Conservation (phyloP, 106 monocot species). For the Xerophyta viscosa region DNA sequence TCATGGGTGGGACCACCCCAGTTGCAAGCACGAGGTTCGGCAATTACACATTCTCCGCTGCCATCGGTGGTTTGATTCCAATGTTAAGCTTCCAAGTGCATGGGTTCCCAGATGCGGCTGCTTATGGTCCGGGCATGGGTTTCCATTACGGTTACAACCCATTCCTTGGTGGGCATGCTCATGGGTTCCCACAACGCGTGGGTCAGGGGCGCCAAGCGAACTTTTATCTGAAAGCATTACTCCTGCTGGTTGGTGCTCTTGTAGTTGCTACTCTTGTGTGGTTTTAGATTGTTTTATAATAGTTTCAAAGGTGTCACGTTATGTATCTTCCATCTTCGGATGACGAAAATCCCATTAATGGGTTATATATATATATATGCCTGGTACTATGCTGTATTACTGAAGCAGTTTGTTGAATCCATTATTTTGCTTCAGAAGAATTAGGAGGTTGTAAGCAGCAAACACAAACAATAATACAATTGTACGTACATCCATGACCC, state of each 20-base stretch:
- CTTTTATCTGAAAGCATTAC: conserved; percentile 29
- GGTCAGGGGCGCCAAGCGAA: conserved; percentile 31
- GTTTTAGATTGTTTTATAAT: conserved; percentile 13
- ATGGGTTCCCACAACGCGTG: conserved; percentile 27
- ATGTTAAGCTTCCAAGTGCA: conserved; percentile 56
- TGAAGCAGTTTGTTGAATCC: no score
- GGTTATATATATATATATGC: no score
- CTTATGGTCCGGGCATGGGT: conserved; percentile 36
- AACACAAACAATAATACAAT: no score
- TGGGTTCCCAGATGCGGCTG: conserved; percentile 39
- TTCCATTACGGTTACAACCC: conserved; percentile 39
- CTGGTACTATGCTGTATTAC: no score
- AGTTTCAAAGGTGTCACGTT: neutral
- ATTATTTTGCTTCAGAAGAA: no score
- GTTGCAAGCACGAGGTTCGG: conserved; percentile 32
- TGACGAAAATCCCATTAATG: no score
- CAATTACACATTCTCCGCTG: conserved; percentile 55
- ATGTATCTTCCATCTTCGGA: neutral
- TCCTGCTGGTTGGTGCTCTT: conserved; percentile 45
- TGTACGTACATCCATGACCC: no score
- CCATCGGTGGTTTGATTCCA: conserved; percentile 50
- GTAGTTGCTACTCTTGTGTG: conserved; percentile 37
- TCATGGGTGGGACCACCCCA: conserved; percentile 32
- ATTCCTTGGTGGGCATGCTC: conserved; percentile 38
- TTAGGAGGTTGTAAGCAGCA: no score